Conservation (phyloP, 257 asterid genomes). For the Scutellaria barbata region DNA sequence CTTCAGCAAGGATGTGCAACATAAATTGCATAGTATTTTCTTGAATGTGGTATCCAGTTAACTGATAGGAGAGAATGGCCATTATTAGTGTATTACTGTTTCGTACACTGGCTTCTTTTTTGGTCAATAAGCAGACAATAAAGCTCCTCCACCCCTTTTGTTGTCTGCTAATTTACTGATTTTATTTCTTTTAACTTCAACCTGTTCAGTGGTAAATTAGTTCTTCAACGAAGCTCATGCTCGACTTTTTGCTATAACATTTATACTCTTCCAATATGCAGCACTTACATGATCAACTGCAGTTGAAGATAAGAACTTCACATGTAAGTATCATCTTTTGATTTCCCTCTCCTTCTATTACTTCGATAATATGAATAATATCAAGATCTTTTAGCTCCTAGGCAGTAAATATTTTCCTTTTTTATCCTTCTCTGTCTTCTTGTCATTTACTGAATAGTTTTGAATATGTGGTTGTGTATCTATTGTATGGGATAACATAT, state of each 20-base stretch:
- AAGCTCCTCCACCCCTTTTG: background rate
- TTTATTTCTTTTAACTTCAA: constrained; percentile 4
- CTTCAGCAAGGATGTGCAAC: background rate
- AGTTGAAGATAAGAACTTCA: constrained; percentile 82
- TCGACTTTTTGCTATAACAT: constrained; percentile 6
- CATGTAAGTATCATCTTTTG: constrained; percentile 62
- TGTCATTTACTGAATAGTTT: constrained; percentile 12
- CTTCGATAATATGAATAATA: constrained; percentile 6
- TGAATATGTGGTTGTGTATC: background rate
- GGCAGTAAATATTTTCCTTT: background rate
- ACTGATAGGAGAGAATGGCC: background rate
- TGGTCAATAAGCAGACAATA: constrained; percentile 15
- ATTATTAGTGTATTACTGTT: background rate
- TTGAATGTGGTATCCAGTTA: constrained; percentile 20
- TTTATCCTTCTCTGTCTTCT: constrained; percentile 17
- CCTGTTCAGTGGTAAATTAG: background rate
- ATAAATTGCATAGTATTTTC: background rate
- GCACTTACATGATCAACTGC: constrained; percentile 89
- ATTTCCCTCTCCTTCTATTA: constrained; percentile 23
- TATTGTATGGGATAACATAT: background rate
- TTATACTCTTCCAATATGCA: constrained; percentile 47
- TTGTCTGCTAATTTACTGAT: background rate
- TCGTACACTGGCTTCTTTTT: constrained; percentile 8
- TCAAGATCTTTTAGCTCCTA: constrained; percentile 11
- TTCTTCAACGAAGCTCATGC: constrained; percentile 15